Evolutionary conservation across 352 stramenopile genomes (phyloP).

Genomic region (Globisporangium viniferum): DNA sequence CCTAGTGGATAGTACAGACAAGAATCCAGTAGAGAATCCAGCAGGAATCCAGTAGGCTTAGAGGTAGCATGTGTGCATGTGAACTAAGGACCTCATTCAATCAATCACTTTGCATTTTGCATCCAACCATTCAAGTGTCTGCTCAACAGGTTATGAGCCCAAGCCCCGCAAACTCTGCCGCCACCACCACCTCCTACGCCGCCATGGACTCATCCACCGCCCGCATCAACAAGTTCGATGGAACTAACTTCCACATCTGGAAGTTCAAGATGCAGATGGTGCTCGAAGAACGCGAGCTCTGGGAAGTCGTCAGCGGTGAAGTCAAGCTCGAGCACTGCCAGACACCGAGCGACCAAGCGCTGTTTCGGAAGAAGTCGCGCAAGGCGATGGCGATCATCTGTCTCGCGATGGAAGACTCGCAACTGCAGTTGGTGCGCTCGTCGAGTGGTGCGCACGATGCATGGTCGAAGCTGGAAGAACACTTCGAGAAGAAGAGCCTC

Average conservation of each 20-base stretch:
- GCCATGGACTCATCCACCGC: neutral
- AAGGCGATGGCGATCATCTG: too few species aligned
- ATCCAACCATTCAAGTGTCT: neutral
- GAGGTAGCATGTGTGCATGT: neutral
- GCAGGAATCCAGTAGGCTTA: neutral
- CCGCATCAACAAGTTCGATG: neutral
- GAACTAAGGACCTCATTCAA: conserved; percentile 7
- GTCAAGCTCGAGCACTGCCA: too few species aligned
- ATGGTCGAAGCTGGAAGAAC: too few species aligned
- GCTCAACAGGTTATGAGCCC: neutral
- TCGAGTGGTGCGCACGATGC: too few species aligned
- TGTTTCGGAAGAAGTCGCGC: too few species aligned
- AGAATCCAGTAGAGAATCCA: too few species aligned
- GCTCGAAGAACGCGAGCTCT: too few species aligned
- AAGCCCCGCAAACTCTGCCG: neutral
- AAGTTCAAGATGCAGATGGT: neutral
- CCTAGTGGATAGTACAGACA: neutral
- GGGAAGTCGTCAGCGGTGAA: too few species aligned
- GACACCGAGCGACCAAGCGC: too few species aligned
- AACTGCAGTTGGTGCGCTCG: too few species aligned
- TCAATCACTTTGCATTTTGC: conserved; percentile 1
- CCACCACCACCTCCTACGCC: neutral
- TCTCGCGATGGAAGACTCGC: too few species aligned
- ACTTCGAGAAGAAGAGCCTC: too few species aligned
- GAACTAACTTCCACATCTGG: neutral